Evolutionary conservation across 2,329 filamentous ascomycete species (phyloP).

Genomic region (Erysiphe pulchra): DNA sequence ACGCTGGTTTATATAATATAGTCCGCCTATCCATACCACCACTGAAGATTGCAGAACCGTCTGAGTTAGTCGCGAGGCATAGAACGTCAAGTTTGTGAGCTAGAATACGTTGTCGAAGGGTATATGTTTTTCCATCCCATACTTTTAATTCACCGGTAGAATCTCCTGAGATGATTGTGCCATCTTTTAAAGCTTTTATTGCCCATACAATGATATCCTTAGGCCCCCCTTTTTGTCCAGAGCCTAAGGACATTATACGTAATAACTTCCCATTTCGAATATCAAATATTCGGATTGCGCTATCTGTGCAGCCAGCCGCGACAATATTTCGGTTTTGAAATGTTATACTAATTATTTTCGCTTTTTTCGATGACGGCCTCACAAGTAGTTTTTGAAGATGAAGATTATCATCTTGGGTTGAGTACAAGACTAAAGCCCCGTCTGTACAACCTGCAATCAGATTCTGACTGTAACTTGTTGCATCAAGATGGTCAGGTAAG

Average conservation of each 20-base stretch:
- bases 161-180: slow-evolving; percentile 82
- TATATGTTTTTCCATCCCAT: slow-evolving; percentile 84
- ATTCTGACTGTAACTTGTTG: slow-evolving; percentile 20
- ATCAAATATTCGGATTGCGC: slow-evolving; percentile 79
- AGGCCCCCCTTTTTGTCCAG: slow-evolving; percentile 47
- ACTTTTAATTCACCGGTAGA: slow-evolving; percentile 83
- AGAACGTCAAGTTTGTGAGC: slow-evolving; percentile 77
- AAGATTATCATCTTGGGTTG: slow-evolving; percentile 62
- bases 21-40: slow-evolving; percentile 81
- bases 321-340: slow-evolving; percentile 68
- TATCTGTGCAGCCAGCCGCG: slow-evolving; percentile 86
- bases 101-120: slow-evolving; percentile 61
- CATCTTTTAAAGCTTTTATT: slow-evolving; percentile 64
- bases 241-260: slow-evolving; percentile 64
- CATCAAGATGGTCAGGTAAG: slow-evolving; percentile 13
- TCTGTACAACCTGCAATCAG: slow-evolving; percentile 78
- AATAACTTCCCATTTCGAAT: slow-evolving; percentile 51
- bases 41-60: slow-evolving; percentile 63
- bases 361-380: slow-evolving; percentile 56
- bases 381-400: slow-evolving; percentile 54
- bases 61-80: slow-evolving; percentile 56
- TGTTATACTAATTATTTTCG: slow-evolving; percentile 69
- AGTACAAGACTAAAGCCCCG: slow-evolving; percentile 67
- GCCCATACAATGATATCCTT: slow-evolving; percentile 85
- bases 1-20: slow-evolving; percentile 48